These are phyloP conservation scores for Acidiella bohemica DNA, from an alignment of 495 filamentous ascomycete species.

Conservation along the genomic window DNA sequence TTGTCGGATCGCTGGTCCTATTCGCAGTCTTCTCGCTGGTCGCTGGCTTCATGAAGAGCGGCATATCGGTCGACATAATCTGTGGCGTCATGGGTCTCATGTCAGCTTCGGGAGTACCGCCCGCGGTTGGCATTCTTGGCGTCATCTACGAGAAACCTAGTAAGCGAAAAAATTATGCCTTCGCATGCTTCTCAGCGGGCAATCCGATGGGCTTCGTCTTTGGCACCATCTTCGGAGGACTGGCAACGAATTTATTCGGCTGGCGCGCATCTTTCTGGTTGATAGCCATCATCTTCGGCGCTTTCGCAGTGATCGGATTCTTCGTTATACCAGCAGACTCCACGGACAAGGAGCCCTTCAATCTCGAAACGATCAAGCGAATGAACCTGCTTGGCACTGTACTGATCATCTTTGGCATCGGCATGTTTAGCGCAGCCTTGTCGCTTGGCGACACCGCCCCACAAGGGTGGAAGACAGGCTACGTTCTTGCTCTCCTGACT, in stretches of 20 bases:
- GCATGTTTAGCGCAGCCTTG: conserved; percentile 48
- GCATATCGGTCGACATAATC: conserved; percentile 51
- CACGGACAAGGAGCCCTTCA: conserved; percentile 35
- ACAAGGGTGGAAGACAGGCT: conserved; percentile 30
- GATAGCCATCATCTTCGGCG: conserved; percentile 47
- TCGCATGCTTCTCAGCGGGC: conserved; percentile 55
- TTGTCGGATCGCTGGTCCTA: conserved; percentile 51
- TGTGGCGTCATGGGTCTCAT: conserved; percentile 49
- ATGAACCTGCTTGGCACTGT: conserved; percentile 55
- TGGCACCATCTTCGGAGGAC: conserved; percentile 51
- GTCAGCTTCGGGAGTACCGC: conserved; percentile 50
- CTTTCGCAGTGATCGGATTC: conserved; percentile 44
- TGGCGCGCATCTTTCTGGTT: conserved; percentile 57
- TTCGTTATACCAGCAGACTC: conserved; percentile 51
- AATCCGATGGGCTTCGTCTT: conserved; percentile 58
- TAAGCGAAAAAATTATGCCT: conserved; percentile 51
- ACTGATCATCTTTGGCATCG: conserved; percentile 50
- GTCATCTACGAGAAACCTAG: conserved; percentile 49
- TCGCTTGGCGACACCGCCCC: conserved; percentile 39
- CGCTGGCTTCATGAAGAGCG: conserved; percentile 47
- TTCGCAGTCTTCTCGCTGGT: conserved; percentile 44
- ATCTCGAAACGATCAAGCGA: conserved; percentile 35
- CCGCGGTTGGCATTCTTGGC: conserved; percentile 52
- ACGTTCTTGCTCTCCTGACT: conserved; percentile 29
- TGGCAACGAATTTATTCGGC: conserved; percentile 51